These are phyloP conservation scores for Fusarium aywerte DNA, from an alignment of 2,329 filamentous ascomycete genomes.

Conservation along the genomic window DNA sequence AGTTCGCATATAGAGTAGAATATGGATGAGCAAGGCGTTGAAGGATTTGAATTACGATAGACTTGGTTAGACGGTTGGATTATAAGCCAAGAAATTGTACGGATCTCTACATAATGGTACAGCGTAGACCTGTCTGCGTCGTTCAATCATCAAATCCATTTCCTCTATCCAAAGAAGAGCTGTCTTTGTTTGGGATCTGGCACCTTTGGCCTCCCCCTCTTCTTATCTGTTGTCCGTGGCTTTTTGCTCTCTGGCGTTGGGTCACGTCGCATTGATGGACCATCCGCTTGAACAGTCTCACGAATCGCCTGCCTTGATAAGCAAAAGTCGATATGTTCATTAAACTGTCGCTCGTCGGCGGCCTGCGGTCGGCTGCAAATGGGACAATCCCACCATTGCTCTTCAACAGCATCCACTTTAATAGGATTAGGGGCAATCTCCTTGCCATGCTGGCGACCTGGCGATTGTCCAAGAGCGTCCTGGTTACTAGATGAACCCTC, in stretches of 20 bases:
- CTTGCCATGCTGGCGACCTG: constrained; percentile 57
- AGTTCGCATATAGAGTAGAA: neutral
- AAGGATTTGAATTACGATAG: constrained; percentile 16
- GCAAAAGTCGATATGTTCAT: constrained; percentile 92
- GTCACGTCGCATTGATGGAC: constrained; percentile 42
- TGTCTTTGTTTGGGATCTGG: constrained; percentile 62
- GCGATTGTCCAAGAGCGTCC: constrained; percentile 9
- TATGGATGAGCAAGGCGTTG: constrained; percentile 27
- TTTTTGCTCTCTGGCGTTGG: constrained; percentile 54
- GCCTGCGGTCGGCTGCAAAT: constrained; percentile 83
- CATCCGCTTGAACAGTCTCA: constrained; percentile 75
- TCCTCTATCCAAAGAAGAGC: constrained; percentile 60
- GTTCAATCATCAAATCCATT: constrained; percentile 9
- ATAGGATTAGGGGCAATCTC: constrained; percentile 62
- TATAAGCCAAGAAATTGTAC: constrained; percentile 9
- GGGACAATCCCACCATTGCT: constrained; percentile 83
- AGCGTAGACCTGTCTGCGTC: constrained; percentile 13
- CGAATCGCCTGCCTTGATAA: constrained; percentile 87
- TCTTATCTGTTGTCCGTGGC: constrained; percentile 52
- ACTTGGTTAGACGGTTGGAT: constrained; percentile 12
- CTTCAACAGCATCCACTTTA: constrained; percentile 49
- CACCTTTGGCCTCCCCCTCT: constrained; percentile 50
- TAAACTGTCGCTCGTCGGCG: constrained; percentile 81
- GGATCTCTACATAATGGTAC: neutral
- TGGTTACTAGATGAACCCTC: constrained; percentile 22